These are phyloP conservation scores for Mediolabrus comicus DNA, from an alignment of 108 stramenopile genomes.

Conservation along the genomic window DNA sequence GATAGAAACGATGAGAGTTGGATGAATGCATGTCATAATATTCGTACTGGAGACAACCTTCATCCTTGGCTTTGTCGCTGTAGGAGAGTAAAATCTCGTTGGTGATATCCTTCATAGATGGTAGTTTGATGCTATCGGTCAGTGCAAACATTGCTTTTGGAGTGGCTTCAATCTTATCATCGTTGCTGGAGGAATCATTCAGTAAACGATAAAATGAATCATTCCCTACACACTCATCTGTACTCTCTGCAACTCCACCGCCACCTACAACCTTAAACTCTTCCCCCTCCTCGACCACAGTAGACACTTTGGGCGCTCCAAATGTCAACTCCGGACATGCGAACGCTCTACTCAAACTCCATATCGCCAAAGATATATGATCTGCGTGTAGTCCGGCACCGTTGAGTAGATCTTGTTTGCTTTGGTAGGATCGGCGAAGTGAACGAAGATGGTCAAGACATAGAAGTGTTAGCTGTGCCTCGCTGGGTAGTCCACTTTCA, in stretches of 20 bases:
- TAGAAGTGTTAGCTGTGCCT: slow-evolving; percentile 53
- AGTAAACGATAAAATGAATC: slow-evolving; percentile 29
- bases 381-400: slow-evolving; percentile 71
- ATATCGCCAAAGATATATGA: slow-evolving; percentile 71
- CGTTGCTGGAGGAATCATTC: no score
- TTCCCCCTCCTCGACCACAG: background rate
- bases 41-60: slow-evolving; percentile 48
- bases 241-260: slow-evolving; percentile 14
- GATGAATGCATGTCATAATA: slow-evolving; percentile 75
- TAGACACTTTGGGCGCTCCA: background rate
- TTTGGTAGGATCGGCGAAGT: slow-evolving; percentile 53
- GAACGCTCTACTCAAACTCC: slow-evolving; percentile 63
- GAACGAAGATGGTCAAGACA: slow-evolving; percentile 72
- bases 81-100: slow-evolving; percentile 46
- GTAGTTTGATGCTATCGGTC: slow-evolving; percentile 33
- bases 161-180: no score
- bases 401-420: slow-evolving; percentile 42
- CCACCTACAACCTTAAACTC: background rate
- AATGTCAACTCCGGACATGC: slow-evolving; percentile 3
- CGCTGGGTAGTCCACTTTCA: slow-evolving; percentile 2
- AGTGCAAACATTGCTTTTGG: slow-evolving; percentile 29
- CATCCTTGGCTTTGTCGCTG: slow-evolving; percentile 16
- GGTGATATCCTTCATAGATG: slow-evolving; percentile 56
- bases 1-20: slow-evolving; percentile 76
- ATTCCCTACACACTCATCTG: slow-evolving; percentile 19